Base-by-base conservation (phyloP, 78 protist species). In the Emiliania huxleyi region DNA sequence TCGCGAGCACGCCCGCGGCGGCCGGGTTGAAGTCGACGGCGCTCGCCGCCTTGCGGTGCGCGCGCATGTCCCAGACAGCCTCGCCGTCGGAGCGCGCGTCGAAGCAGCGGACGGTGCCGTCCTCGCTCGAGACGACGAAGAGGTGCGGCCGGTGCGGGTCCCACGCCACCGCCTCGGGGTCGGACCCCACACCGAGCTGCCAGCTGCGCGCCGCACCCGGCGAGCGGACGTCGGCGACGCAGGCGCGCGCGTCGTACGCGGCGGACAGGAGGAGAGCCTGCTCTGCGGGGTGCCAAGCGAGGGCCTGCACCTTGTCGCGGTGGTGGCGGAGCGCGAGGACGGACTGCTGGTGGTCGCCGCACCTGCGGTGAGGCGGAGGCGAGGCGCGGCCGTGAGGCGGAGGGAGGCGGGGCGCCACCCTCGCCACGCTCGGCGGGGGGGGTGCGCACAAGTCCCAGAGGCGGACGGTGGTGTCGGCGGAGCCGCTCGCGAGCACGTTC, bases 401-500 rank as follows among this genome's bases (percentile, higher is more conserved):
- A n/a, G n/a, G n/a, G n/a, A n/a, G n/a, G n/a, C n/a, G n/a, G n/a
- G n/a, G n/a, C n/a, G n/a, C n/a, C n/a, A n/a, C n/a, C n/a, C n/a
- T n/a, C n/a, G n/a, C n/a, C n/a, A n/a, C n/a, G n/a, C n/a, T n/a
- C n/a, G n/a, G n/a, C n/a, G n/a, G n/a, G n/a, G n/a, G n/a, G n/a
- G n/a, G n/a, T n/a, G n/a, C n/a, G n/a, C 83, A 23, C 25, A 97
- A 42, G 62, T 97, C 98, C 98, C 98, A 97, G 48, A 96, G 87
- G 55, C 96, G 3, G 15, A 96, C 93, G 2, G 96, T 96, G 19
- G 23, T 42, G 87, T 97, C 98, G 1, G 96, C 93, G 0, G 96
- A 75, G 45, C 97, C 97, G 85, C 95, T 87, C 43, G 97, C 97
- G 29, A 97, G 93, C 35, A 96, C 69, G 49, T 96, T 96, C 79